Conservation (phyloP, 2,329 filamentous ascomycete genomes). For the Diaporthe sp. region DNA sequence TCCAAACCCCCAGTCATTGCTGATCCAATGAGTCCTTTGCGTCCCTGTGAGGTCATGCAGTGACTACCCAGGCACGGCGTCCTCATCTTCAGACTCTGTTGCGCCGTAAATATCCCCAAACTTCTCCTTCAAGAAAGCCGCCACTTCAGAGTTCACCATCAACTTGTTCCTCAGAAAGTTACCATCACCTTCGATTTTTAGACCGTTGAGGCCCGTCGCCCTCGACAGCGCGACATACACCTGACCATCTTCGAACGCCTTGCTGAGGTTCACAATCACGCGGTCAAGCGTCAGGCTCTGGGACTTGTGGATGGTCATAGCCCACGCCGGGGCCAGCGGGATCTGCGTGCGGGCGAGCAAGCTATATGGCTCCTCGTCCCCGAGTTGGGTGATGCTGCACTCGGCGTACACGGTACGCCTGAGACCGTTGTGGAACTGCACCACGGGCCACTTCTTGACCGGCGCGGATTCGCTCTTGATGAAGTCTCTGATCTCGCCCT, state of each 20-base stretch:
- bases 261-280: slow-evolving; percentile 63
- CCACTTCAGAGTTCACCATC: slow-evolving; percentile 47
- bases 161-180: slow-evolving; percentile 42
- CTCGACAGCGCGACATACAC: slow-evolving; percentile 72
- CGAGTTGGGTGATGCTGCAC: slow-evolving; percentile 59
- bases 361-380: slow-evolving; percentile 56
- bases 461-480: slow-evolving; percentile 43
- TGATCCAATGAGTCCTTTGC: neutral
- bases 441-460: slow-evolving; percentile 58
- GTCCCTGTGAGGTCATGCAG: neutral
- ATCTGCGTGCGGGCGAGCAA: slow-evolving; percentile 68
- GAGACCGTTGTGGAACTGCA: slow-evolving; percentile 61
- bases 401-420: slow-evolving; percentile 59
- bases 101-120: slow-evolving; percentile 42
- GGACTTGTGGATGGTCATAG: slow-evolving; percentile 71
- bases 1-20: neutral
- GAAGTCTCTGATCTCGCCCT: slow-evolving; percentile 51
- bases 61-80: neutral
- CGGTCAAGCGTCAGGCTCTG: slow-evolving; percentile 72
- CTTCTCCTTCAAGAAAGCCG: slow-evolving; percentile 46
- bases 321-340: slow-evolving; percentile 69
- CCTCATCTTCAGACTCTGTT: neutral
- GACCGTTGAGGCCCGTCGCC: slow-evolving; percentile 60
- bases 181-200: slow-evolving; percentile 51
- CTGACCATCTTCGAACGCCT: slow-evolving; percentile 67